Evolutionary conservation across 1,284 basidiomycete species (phyloP).

Genomic region (Sutorius eximius): DNA sequence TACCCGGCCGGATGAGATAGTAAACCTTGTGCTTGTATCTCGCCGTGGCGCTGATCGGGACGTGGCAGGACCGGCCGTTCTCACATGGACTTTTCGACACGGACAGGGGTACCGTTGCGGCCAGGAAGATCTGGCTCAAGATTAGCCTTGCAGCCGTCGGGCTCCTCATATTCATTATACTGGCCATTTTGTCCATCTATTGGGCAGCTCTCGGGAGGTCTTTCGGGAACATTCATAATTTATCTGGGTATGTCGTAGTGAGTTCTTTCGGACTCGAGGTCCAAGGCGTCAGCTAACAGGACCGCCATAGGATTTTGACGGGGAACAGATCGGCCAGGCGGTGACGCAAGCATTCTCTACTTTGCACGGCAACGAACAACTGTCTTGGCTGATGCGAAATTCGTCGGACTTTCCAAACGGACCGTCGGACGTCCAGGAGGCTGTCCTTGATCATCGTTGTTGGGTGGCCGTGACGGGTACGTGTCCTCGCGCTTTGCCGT

Average conservation of each 20-base stretch:
- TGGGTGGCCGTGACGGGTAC: conserved; percentile 48
- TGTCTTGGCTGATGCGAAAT: conserved; percentile 43
- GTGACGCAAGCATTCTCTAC: conserved; percentile 40
- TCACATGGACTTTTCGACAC: conserved; percentile 37
- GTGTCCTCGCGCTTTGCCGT: conserved; percentile 9
- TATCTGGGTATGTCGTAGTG: conserved; percentile 42
- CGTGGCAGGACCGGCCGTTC: conserved; percentile 33
- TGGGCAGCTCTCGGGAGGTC: conserved; percentile 40
- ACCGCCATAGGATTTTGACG: conserved; percentile 52
- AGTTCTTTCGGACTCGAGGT: conserved; percentile 11
- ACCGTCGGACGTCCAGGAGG: conserved; percentile 34
- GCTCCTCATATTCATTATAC: conserved; percentile 32
- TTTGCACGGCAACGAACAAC: conserved; percentile 22
- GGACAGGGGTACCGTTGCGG: conserved; percentile 32
- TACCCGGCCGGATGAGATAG: conserved; percentile 9
- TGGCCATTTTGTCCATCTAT: conserved; percentile 38
- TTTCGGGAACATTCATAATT: conserved; percentile 33
- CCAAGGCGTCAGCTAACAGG: neutral
- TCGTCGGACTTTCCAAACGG: conserved; percentile 45
- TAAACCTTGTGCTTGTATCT: conserved; percentile 1
- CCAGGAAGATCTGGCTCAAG: conserved; percentile 36
- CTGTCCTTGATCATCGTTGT: conserved; percentile 41
- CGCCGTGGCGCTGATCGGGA: conserved; percentile 24
- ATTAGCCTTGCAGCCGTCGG: conserved; percentile 26
- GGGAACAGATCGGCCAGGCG: conserved; percentile 42